Base-by-base conservation (phyloP, 179 eudicot species). In the Sideroxylon spinosum region DNA sequence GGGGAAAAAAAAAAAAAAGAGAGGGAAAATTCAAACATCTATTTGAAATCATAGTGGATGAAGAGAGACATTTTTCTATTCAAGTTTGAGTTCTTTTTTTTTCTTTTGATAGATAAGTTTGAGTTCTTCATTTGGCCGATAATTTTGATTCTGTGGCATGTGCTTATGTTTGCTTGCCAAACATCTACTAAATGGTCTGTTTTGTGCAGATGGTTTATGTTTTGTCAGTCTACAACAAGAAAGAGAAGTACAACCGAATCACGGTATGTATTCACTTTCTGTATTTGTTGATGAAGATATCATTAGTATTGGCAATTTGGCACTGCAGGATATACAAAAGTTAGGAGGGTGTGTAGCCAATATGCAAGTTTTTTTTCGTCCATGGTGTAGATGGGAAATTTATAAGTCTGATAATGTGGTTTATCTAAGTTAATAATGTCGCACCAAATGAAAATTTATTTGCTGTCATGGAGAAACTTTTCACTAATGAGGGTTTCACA, bases 161-260 rank as follows among this genome's bases (percentile, higher is more conserved):
- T 19, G n/a, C 37, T 75, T 0, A 19, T 46, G n/a, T 61, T 75
- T 68, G 13, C 57, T 75, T 23, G 13, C 20, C 20, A 29, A 37
- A n/a, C n/a, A 73, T 73, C 52, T 73, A 13, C 76, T 59, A 59
- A 19, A 59, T 59, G 63, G 25, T 60, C 25, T 13, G 55, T 53
- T 19, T 73, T 19, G 63, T 37, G 60, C 93, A 92, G 98, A 94
- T 91, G 97, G 96, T 95, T 48, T 95, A 95, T 76, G 99, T 95
- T 73, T 82, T 95, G 79, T 93, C 95, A 16, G 88, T 96, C 68
- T 94, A 96, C 95, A 94, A 86, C 91, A 92, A 88, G 91, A 94
- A 91, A 87, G 99, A 96, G 85, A 96, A 96, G 82, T 86, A 94
- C 86, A 89, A 96, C 79, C 87, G 97, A 68, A 90, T 96, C 62